A percentile compares a stretch with the other conserved stretches of the same genome.
Evolutionary conservation across 805 yeast genomes (phyloP).

Genomic region (Wickerhamomyces silvicola): DNA sequence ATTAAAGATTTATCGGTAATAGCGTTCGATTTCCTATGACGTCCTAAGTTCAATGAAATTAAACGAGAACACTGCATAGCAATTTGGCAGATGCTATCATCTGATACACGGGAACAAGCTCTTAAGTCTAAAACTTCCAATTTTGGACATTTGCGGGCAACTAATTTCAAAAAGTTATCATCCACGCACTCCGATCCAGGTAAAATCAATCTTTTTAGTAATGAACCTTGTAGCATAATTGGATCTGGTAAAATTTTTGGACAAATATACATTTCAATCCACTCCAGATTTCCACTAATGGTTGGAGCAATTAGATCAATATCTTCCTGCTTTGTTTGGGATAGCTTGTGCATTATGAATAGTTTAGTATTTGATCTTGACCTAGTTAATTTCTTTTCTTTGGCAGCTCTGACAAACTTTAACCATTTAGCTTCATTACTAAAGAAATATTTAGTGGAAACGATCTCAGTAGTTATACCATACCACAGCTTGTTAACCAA

Average conservation of each 20-base stretch:
- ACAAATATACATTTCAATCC: constrained; percentile 81
- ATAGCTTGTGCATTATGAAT: constrained; percentile 62
- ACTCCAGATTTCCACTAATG: constrained; percentile 44
- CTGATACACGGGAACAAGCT: constrained; percentile 76
- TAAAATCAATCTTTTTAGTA: constrained; percentile 39
- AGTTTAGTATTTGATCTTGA: constrained; percentile 29
- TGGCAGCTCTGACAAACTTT: constrained; percentile 25
- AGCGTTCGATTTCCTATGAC: constrained; percentile 60
- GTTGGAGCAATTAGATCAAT: constrained; percentile 41
- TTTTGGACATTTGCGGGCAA: constrained; percentile 50
- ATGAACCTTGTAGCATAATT: constrained; percentile 35
- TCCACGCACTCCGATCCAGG: constrained; percentile 66
- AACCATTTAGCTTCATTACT: constrained; percentile 39
- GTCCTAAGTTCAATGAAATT: constrained; percentile 65
- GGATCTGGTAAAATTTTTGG: constrained; percentile 59
- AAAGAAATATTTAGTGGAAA: constrained; percentile 53
- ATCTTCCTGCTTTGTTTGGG: constrained; percentile 45
- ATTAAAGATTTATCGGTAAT: constrained; percentile 67
- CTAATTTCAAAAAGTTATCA: constrained; percentile 48
- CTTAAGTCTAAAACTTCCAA: constrained; percentile 67
- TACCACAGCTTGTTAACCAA: constrained; percentile 67
- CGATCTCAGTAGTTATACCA: constrained; percentile 44
- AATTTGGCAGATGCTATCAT: constrained; percentile 65
- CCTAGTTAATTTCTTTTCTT: constrained; percentile 10
- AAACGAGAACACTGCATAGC: constrained; percentile 55